A percentile compares a stretch with the other conserved stretches of the same genome.
phyloP scores from a whole-genome alignment of 2,329 filamentous ascomycete genomes.

The Eutypa lata region DNA sequence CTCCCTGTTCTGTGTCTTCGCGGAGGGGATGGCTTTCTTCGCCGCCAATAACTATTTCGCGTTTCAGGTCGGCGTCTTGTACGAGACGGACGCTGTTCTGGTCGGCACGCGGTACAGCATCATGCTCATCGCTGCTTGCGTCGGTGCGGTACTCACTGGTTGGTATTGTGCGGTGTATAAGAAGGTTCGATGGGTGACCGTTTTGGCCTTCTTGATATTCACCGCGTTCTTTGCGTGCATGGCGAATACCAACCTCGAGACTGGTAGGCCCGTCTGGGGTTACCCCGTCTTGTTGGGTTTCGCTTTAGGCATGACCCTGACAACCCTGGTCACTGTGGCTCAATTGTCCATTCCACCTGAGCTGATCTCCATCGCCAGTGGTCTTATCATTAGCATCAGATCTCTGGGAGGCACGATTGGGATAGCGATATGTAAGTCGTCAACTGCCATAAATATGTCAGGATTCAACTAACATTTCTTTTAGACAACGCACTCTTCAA shows the following conservation, averaged over 20 bases:
- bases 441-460: neutral
- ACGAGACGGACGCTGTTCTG: slow-evolving; percentile 32
- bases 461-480: neutral
- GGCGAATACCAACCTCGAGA: slow-evolving; percentile 27
- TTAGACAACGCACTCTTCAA: slow-evolving; percentile 23
- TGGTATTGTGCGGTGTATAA: slow-evolving; percentile 27
- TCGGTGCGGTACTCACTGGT: slow-evolving; percentile 28
- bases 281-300: slow-evolving; percentile 34
- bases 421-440: slow-evolving; percentile 36
- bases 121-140: slow-evolving; percentile 27
- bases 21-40: slow-evolving; percentile 37
- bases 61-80: slow-evolving; percentile 34
- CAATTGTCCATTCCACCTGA: slow-evolving; percentile 36
- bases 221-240: slow-evolving; percentile 32
- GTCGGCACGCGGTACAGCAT: slow-evolving; percentile 32
- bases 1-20: slow-evolving; percentile 31
- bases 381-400: slow-evolving; percentile 34
- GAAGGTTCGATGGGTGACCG: slow-evolving; percentile 23
- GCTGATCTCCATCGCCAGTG: slow-evolving; percentile 28
- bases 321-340: slow-evolving; percentile 33
- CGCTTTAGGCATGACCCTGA: slow-evolving; percentile 32
- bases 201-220: slow-evolving; percentile 25
- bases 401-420: slow-evolving; percentile 47
- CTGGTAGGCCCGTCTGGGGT: slow-evolving; percentile 29
- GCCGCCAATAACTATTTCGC: slow-evolving; percentile 40